phyloP scores from a whole-genome alignment of 2,329 filamentous ascomycete species.

The Penicillium frequentans region DNA sequence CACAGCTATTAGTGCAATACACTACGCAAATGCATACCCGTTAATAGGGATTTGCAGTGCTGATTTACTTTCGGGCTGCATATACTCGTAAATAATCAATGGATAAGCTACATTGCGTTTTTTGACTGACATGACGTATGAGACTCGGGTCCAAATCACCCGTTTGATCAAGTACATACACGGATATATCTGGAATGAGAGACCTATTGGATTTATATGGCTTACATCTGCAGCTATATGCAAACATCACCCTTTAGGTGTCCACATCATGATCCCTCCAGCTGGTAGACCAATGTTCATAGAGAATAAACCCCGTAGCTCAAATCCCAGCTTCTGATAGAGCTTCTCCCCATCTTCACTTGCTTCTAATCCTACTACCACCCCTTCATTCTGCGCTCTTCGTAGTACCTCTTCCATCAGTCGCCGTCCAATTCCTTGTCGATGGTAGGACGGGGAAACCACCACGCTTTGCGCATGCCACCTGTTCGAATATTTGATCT shows the following conservation, averaged over 20 bases:
- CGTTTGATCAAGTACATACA: not conserved
- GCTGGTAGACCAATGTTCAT: slow-evolving; percentile 3
- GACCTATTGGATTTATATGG: not conserved
- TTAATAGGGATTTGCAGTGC: no score
- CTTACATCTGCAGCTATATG: not conserved
- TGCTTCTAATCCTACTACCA: slow-evolving; percentile 6
- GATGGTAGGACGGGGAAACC: slow-evolving; percentile 1
- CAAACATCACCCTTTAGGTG: not conserved
- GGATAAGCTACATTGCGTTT: not conserved
- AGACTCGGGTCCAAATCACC: not conserved
- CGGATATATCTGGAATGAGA: not conserved
- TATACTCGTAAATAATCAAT: not conserved
- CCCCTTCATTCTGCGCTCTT: slow-evolving; percentile 2
- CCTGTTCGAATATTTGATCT: slow-evolving; percentile 2
- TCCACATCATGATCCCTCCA: slow-evolving; percentile 6
- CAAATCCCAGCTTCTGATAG: slow-evolving; percentile 4
- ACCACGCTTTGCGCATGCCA: slow-evolving; percentile 8
- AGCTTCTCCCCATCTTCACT: slow-evolving; percentile 9
- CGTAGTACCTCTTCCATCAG: slow-evolving; percentile 4
- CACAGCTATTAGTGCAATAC: not conserved
- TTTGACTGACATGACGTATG: not conserved
- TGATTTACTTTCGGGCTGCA: not conserved
- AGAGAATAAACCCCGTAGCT: slow-evolving; percentile 5
- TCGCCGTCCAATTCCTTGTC: slow-evolving; percentile 1
- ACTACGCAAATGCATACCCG: no score